A percentile compares a stretch with the other conserved stretches of the same genome.
Evolutionary conservation across 2,329 filamentous ascomycete genomes (phyloP).

Genomic region (Pseudogymnoascus sp.): DNA sequence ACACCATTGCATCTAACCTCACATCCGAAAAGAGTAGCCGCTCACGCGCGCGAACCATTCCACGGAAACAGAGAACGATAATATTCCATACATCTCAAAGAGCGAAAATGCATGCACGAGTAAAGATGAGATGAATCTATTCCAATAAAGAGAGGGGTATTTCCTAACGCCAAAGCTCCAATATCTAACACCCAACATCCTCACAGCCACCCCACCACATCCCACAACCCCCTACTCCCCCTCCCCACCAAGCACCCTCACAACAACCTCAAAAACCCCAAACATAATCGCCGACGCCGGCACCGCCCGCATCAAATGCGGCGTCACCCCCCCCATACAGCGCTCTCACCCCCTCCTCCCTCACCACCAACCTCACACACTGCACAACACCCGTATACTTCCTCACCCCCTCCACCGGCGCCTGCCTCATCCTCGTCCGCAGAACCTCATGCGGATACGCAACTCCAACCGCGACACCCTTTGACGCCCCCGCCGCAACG

Average conservation of each 20-base stretch:
- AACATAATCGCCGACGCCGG: not conserved
- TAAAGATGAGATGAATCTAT: not conserved
- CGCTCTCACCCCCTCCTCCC: not conserved
- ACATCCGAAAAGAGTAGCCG: not conserved
- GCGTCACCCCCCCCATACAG: not conserved
- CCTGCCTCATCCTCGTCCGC: not conserved
- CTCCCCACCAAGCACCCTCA: not conserved
- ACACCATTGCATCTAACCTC: not conserved
- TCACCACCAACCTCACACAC: not conserved
- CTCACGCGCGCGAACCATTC: not conserved
- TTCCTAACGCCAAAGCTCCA: not conserved
- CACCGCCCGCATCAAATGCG: not conserved
- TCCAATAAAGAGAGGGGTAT: not conserved
- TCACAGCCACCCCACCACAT: not conserved
- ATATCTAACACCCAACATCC: not conserved
- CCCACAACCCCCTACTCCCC: not conserved
- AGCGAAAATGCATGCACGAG: not conserved
- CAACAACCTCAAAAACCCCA: not conserved
- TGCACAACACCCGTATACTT: not conserved
- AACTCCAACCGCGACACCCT: not conserved
- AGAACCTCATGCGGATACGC: slow-evolving; percentile 1
- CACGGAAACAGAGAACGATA: not conserved
- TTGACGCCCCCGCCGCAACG: not conserved
- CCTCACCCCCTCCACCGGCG: not conserved
- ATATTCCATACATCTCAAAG: too few relatives aligned